These are phyloP conservation scores for Chaetomiaceae sp. DNA, from an alignment of 2,329 filamentous ascomycete species.

Conservation along the genomic window DNA sequence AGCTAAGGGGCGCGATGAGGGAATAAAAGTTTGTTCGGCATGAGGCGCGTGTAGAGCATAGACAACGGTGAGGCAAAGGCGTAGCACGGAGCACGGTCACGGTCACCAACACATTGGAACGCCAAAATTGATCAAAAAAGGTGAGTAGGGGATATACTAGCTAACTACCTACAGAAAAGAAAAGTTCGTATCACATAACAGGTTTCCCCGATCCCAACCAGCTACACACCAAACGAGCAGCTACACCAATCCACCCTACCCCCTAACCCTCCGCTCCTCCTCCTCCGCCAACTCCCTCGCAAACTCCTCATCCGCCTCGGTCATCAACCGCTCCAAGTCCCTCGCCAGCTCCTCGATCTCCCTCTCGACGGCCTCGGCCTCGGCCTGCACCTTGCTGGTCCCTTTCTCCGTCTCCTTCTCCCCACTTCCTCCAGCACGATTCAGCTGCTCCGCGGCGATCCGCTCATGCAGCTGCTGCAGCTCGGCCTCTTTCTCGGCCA, in stretches of 20 bases:
- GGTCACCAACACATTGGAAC: neutral
- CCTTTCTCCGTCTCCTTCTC: slow-evolving; percentile 12
- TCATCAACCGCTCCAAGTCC: slow-evolving; percentile 36
- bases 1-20: slow-evolving; percentile 1
- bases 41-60: no score
- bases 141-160: neutral
- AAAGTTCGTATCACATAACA: no score
- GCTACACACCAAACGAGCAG: no score
- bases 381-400: slow-evolving; percentile 20
- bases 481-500: slow-evolving; percentile 31
- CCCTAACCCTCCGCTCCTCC: slow-evolving; percentile 19
- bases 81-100: no score
- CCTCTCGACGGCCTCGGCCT: slow-evolving; percentile 30
- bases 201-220: no score
- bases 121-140: no score
- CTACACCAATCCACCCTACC: neutral
- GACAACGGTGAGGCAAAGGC: no score
- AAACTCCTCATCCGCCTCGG: slow-evolving; percentile 46
- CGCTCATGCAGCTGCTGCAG: slow-evolving; percentile 25
- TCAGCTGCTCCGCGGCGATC: slow-evolving; percentile 22
- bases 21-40: neutral
- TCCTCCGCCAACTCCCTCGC: slow-evolving; percentile 39
- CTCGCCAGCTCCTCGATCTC: slow-evolving; percentile 38
- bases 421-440: neutral
- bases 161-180: neutral